Percentiles rank a stretch among this genome's conserved stretches.
Evolutionary conservation across 2,329 filamentous ascomycete species (phyloP).

Genomic region (Pestalotiopsis sp.): DNA sequence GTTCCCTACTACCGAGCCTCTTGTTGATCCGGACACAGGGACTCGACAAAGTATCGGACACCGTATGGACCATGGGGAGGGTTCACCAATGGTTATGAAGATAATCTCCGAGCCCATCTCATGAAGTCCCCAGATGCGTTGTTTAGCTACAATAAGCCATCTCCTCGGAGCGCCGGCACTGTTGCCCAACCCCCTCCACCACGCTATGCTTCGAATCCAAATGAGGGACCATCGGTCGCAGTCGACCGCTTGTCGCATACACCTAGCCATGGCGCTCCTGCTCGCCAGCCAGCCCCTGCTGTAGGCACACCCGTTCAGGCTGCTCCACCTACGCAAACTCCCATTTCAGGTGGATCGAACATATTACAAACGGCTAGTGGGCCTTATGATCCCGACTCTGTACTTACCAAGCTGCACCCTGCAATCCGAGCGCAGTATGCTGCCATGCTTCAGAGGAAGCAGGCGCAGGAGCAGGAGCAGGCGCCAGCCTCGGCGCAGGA

Average conservation of each 20-base stretch:
- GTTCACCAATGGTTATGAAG: conserved; percentile 63
- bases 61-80: conserved; percentile 59
- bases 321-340: background rate
- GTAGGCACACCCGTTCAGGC: background rate
- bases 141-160: conserved; percentile 19
- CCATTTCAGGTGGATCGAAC: background rate
- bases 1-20: conserved; percentile 5
- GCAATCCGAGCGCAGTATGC: conserved; percentile 32
- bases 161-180: background rate
- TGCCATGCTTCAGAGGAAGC: conserved; percentile 26
- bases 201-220: conserved; percentile 13
- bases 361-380: conserved; percentile 11
- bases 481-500: background rate
- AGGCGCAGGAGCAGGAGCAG: conserved; percentile 16
- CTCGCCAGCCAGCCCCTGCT: background rate
- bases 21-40: conserved; percentile 36
- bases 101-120: conserved; percentile 46
- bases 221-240: background rate
- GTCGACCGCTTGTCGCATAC: background rate
- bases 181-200: conserved; percentile 8
- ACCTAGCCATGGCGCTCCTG: background rate
- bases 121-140: conserved; percentile 41
- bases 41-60: conserved; percentile 56
- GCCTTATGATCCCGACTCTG: conserved; percentile 10
- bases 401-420: conserved; percentile 26